Percentiles rank a stretch among this genome's conserved stretches.
Conservation (phyloP, 306 rosid genomes). For the cucumber (Cucumis sativus) region Cucumber_9930_V3 NC_026658.2:13894501-13895000, state of each 20-base stretch:
- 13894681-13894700: no score
- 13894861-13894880: conserved; percentile 37
- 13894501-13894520: conserved; percentile 34
- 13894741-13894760: conserved; percentile 59
- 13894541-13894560: conserved; percentile 28
- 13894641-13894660: not conserved
- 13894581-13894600: conserved; percentile 73
- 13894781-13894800: conserved; percentile 68
- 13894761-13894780: conserved; percentile 76
- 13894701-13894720: conserved; percentile 65
- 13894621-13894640: conserved; percentile 50
- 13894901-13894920: conserved; percentile 41
- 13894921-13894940: conserved; percentile 54
- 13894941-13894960: conserved; percentile 50
- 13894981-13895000: no score
- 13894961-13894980: conserved; percentile 42
- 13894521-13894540: conserved; percentile 40
- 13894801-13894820: conserved; percentile 70
- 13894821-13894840: conserved; percentile 57
- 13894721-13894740: conserved; percentile 62
- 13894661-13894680: no score
- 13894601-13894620: conserved; percentile 65
- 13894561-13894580: conserved; percentile 93
- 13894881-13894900: conserved; percentile 26
- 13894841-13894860: conserved; percentile 46